Base-by-base conservation (phyloP, 345 rosid genomes). In the Anacardium occidentale region DNA sequence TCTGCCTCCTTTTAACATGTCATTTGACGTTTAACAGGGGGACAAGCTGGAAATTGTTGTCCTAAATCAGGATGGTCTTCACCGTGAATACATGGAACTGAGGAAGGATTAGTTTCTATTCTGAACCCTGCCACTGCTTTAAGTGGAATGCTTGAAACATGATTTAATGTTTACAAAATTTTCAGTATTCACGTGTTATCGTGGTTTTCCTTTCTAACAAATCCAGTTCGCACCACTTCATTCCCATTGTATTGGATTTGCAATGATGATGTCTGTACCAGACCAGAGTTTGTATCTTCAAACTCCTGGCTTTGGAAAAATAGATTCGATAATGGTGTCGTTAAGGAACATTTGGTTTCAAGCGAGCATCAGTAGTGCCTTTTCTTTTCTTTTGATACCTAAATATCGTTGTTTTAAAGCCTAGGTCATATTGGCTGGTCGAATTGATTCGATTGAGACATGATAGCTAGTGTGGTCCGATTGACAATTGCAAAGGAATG, bases 11-110 rank as follows among this genome's bases (percentile, higher is more conserved):
- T 72, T 20, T 50, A 17, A 62, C 50, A 7, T 20, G n/a, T 48
- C 13, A 45, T 61, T 37, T 40, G 32, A 32, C 65, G 18, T 72
- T 57, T n/a, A 75, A 59, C 79, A 93, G 97, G 97, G 97, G 62
- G 98, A 93, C 88, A 88, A 76, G 74, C 91, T 96, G 65, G 92
- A 91, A 81, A 91, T 91, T 34, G 91, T 93, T 57, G 53, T 93
- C 66, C 73, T 93, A 66, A 93, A 87, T 72, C 85, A 89, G 7
- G 89, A 81, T 18, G 95, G 98, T 57, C 84, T 93, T 50, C 93
- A 61, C 40, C 83, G 84, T 8, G 97, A 96, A 69, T 81, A 79
- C 76, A 82, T 93, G 89, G 94, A 89, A 7, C 87, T 96, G 52
- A 88, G 98, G 81, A 87, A 86, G 80, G 97, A 93, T 80, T 93